Conservation (phyloP, 1,139 yeast species). For the Cylindricascospora bacillispora region DNA sequence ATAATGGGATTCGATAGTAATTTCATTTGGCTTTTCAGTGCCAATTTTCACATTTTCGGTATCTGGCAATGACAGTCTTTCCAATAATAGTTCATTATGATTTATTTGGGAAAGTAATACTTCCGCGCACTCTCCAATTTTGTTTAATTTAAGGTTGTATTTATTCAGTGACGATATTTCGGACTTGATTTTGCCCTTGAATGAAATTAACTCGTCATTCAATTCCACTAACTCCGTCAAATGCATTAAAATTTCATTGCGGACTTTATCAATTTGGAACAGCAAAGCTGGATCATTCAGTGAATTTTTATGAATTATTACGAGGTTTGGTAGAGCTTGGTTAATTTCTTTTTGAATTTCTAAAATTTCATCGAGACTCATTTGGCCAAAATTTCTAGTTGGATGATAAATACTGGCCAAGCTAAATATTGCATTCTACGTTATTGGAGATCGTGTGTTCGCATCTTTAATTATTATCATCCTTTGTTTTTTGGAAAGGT, state of each 20-base stretch:
- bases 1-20: too few species aligned
- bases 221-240: slow-evolving; percentile 17
- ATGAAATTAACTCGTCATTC: slow-evolving; percentile 15
- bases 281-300: slow-evolving; percentile 10
- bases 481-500: too few species aligned
- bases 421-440: too few species aligned
- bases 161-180: slow-evolving; percentile 10
- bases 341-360: background rate
- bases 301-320: slow-evolving; percentile 12
- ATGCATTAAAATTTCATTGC: slow-evolving; percentile 19
- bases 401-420: too few species aligned
- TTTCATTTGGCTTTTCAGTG: too few species aligned
- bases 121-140: background rate
- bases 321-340: slow-evolving; percentile 11
- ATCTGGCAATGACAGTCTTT: too few species aligned
- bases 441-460: too few species aligned
- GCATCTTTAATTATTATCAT: too few species aligned
- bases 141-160: slow-evolving; percentile 8
- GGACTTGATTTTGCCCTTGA: slow-evolving; percentile 18
- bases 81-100: too few species aligned
- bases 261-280: slow-evolving; percentile 11
- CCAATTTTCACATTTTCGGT: too few species aligned
- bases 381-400: too few species aligned
- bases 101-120: background rate
- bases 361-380: too few species aligned